Base-by-base conservation (phyloP, 345 rosid genomes). In the Mangifera indica region DNA sequence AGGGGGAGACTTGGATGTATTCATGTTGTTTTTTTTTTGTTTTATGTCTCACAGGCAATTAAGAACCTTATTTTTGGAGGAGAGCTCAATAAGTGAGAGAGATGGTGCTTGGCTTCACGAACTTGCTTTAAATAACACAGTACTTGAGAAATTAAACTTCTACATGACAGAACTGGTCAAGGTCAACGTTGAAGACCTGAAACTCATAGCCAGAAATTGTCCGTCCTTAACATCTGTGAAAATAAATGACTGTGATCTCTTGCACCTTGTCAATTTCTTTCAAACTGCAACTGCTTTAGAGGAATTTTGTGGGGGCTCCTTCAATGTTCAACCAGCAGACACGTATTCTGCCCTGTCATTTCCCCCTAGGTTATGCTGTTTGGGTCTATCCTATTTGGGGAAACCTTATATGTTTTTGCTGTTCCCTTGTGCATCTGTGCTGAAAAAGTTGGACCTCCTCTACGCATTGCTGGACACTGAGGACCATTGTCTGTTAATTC, bases 41-140 rank as follows among this genome's bases (percentile, higher is more conserved):
- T 53, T 1, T 3, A 8, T 69, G 62, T 62, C 59, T 73, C 51
- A 42, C 89, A 96, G 99, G 89, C 88, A 83, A 55, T 71, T 96
- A 70, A 87, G 72, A 73, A 88, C 91, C 20, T 84, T 96, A 72
- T 82, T 87, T 74, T 75, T 96, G 87, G 99, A 96, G 76, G 99
- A 93, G 82, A 91, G 96, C 76, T 40, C 80, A 52, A 85, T 91
- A 70, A 0, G 5, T 42, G 94, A 91, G 81, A 87, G 58, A 8
- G 98, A 93, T 72, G 98, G 97, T 54, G 67, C 75, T 0, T 96
- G 99, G 99, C 92, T 95, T 65, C 94, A 91, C 54, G 94, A 91
- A 83, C 89, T 96, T 76, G 97, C 99, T 7, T 0, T 65, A 49
- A 80, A 87, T 79, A 96, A 91, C 82, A 74, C 78, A 0, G 90